Base-by-base conservation (phyloP, 495 filamentous ascomycete genomes). In the Clohesyomyces aquaticus region DNA sequence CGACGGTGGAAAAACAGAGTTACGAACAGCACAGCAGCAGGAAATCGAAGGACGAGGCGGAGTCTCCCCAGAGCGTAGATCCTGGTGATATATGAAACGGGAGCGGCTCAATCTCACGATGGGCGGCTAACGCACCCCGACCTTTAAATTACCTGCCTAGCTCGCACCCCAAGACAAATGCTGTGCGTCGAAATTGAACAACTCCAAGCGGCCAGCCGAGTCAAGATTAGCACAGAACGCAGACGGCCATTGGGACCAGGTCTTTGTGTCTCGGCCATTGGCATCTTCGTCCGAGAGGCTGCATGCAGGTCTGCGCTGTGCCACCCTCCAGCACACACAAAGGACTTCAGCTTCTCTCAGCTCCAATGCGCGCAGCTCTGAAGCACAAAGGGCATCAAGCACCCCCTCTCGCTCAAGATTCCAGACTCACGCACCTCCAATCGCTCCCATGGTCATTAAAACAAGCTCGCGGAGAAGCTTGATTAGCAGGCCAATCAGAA, bases 401-500 rank as follows among this genome's bases (percentile, higher is more conserved):
- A 6, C 16, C 18, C 25, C 3, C 26, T 26, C 25, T 8, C n/a
- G n/a, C n/a, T n/a, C n/a, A 52, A 32, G 4, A 27, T 52, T 4
- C 16, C 9, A 3, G 16, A 27, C 29, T 10, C 9, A 52, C 49
- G 49, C 12, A 14, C 9, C 14, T 26, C 49, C 49, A 52, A 16
- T 26, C 21, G 25, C 6, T 1, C 2, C 16, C n/a, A 32, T 50
- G 50, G 51, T 55, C 59, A 63, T 46, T 46, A 25, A 28, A 63
- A 63, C 23, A 47, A 4, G 23, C 18, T 22, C 59, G 59, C 42
- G 59, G 59, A 63, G 61, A 64, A 59, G 43, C 59, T 49, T 63
- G 52, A 63, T 56, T 63, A 48, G 27, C 60, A 38, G 51, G 46
- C 61, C 53, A 64, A 64, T 64, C 45, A 58, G 45, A 43, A 18